Evolutionary conservation across 108 stramenopile genomes (phyloP).

Genomic region (Nannochloropsis oceanica): DNA sequence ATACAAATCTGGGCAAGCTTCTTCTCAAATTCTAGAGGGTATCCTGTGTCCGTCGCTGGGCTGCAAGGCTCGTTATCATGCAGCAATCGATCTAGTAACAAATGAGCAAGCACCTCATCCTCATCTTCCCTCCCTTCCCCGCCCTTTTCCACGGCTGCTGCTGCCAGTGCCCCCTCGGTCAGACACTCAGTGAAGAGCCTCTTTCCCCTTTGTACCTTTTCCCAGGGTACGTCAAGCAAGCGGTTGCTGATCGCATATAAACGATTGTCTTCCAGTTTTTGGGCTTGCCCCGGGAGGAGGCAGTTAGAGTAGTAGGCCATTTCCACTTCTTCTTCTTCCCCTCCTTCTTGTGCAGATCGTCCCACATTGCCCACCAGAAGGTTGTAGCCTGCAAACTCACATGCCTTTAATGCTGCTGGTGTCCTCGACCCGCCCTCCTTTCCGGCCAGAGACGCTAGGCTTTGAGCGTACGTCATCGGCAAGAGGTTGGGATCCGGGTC

Average conservation of each 20-base stretch:
- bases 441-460: neutral
- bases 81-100: neutral
- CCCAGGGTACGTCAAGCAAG: neutral
- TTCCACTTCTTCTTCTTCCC: neutral
- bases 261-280: neutral
- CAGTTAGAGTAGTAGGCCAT: neutral
- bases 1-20: neutral
- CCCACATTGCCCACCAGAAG: neutral
- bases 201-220: neutral
- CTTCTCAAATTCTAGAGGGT: neutral
- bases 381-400: neutral
- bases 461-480: neutral
- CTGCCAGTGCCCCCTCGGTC: neutral
- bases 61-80: neutral
- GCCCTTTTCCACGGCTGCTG: neutral
- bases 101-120: neutral
- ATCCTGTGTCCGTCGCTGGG: neutral
- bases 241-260: neutral
- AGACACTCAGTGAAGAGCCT: neutral
- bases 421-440: neutral
- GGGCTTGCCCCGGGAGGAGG: neutral
- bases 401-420: neutral
- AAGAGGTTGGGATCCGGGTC: neutral
- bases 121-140: neutral
- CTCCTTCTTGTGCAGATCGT: neutral